Percentiles rank a stretch among this genome's conserved stretches.
These are phyloP conservation scores for Sporisorium reilianum DNA, from an alignment of 1,284 basidiomycete species.

Conservation along the genomic window DNA sequence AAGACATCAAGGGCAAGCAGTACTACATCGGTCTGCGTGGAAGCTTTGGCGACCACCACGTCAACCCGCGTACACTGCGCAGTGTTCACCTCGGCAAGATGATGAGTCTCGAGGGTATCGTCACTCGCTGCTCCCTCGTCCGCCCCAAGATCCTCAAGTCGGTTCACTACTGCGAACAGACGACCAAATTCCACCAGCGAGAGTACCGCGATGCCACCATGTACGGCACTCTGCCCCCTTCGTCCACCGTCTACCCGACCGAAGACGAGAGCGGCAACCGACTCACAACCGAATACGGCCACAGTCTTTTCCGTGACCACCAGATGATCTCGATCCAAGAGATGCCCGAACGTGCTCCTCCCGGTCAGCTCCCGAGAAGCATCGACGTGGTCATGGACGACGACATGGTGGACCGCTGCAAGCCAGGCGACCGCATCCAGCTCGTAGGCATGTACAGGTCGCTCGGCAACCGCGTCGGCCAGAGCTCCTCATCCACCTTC, in stretches of 20 bases:
- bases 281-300: constrained; percentile 91
- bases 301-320: constrained; percentile 93
- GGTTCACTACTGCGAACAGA: constrained; percentile 92
- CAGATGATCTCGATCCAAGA: constrained; percentile 98
- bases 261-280: constrained; percentile 89
- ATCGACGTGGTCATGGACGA: constrained; percentile 96
- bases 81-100: constrained; percentile 91
- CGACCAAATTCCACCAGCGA: constrained; percentile 84
- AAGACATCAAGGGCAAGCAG: constrained; percentile 80
- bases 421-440: constrained; percentile 97
- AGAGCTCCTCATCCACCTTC: constrained; percentile 80
- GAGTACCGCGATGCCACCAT: constrained; percentile 95
- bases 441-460: constrained; percentile 95
- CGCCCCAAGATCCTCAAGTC: constrained; percentile 98
- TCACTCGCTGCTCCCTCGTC: constrained; percentile 95
- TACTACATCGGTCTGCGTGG: constrained; percentile 90
- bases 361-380: constrained; percentile 94
- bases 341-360: constrained; percentile 98
- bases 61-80: constrained; percentile 91
- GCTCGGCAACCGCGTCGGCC: constrained; percentile 81
- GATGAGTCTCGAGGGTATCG: constrained; percentile 97
- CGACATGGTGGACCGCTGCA: constrained; percentile 95
- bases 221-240: constrained; percentile 76
- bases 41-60: constrained; percentile 98
- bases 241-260: constrained; percentile 77